Base-by-base conservation (phyloP, 2,329 filamentous ascomycete genomes). In the Claviceps pazoutovae region DNA sequence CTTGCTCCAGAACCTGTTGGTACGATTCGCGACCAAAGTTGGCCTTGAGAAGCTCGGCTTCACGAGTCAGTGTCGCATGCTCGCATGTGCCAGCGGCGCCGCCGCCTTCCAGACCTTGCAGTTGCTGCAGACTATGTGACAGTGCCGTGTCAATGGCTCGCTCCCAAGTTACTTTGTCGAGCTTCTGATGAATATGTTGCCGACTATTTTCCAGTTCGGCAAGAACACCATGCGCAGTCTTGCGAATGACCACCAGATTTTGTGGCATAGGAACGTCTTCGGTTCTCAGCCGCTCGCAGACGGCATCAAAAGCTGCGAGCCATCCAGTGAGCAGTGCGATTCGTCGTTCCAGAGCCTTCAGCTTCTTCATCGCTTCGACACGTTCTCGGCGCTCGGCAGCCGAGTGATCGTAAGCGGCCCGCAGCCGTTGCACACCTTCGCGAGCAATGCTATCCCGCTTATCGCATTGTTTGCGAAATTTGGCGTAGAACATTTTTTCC, bases 401-500 rank as follows among this genome's bases (percentile, higher is more conserved):
- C 0, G 88, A 84, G 63, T 95, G 82, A 16, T 95, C 87, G 65
- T 88, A 97, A 23, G 93, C 88, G 7, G 75, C 75, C 26, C 90
- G 84, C 54, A 98, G 81, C 44, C 93, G 81, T 57, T 81, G 73
- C 9, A 95, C 71, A 8, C 88, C 89, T 65, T 97, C 93, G 11
- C 82, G 81, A 5, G 84, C 75, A 14, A 88, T 77, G 8, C 71
- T 71, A 50, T 93, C 86, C 56, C 86, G 82, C 74, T 95, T 96
- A 63, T 93, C 88, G 52, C 79, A 80, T 59, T 94, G 88, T 68
- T 95, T 96, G 60, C 83, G 83, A 71, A 96, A 95, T 63, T 97
- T 97, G 59, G 79, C 75, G 59, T 91, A 91, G 48, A 88, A 89
- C 3, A 82, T 73, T 39, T 78, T 79, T 63, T 97, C 93, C 4